Evolutionary conservation across 1,284 basidiomycete genomes (phyloP).

Genomic region (Trichosporon ovoides): DNA sequence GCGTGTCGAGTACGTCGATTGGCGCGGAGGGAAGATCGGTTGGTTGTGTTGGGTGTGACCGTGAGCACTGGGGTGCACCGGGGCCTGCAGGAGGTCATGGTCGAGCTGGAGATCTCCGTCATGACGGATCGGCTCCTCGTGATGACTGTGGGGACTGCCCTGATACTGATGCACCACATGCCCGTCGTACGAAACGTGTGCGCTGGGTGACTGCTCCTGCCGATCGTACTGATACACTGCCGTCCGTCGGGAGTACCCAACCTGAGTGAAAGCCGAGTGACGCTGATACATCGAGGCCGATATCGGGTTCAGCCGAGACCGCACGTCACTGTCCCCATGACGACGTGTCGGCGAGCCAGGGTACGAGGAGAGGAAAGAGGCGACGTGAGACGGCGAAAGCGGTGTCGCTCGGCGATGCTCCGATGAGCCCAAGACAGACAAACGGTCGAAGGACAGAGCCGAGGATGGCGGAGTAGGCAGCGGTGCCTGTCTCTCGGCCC

Average conservation of each 20-base stretch:
- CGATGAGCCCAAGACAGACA: neutral
- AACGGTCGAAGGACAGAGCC: neutral
- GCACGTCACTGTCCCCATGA: neutral
- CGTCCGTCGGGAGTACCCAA: neutral
- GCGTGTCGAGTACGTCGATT: too few relatives aligned
- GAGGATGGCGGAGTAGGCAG: neutral
- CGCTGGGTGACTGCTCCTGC: neutral
- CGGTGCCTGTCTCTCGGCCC: neutral
- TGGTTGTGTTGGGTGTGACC: too few relatives aligned
- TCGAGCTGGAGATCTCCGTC: too few relatives aligned
- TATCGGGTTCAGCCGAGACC: neutral
- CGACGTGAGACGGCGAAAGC: neutral
- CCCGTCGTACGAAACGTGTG: neutral
- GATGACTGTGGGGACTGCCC: too few relatives aligned
- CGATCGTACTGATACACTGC: neutral
- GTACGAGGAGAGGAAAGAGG: neutral
- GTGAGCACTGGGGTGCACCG: too few relatives aligned
- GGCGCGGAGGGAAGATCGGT: too few relatives aligned
- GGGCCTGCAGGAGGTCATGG: too few relatives aligned
- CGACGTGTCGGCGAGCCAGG: neutral
- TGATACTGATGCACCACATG: neutral
- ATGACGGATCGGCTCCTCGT: too few relatives aligned
- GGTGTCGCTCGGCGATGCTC: neutral
- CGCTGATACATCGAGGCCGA: neutral
- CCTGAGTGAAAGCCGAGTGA: neutral